phyloP scores from a whole-genome alignment of 352 stramenopile genomes.

The Globisporangium emineosum region DNA sequence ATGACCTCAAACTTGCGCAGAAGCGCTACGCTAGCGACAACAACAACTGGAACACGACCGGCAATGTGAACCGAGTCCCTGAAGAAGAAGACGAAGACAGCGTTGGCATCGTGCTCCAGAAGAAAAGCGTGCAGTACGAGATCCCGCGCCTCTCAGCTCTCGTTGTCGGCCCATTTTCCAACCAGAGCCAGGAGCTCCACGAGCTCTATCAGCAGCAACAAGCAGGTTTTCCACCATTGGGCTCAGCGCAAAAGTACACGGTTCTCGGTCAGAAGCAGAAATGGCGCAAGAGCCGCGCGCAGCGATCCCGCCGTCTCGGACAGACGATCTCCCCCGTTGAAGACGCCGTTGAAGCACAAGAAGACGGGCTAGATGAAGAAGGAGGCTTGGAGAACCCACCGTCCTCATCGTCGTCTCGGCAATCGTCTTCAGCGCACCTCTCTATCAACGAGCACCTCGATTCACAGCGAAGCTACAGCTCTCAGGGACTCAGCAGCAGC shows the following conservation, averaged over 20 bases:
- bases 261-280: constrained; percentile 65
- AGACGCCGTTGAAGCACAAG: constrained; percentile 11
- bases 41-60: constrained; percentile 12
- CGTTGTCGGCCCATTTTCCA: not conserved
- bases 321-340: constrained; percentile 45
- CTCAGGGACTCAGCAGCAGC: constrained; percentile 14
- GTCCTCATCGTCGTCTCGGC: constrained; percentile 16
- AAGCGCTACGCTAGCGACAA: not conserved
- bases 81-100: constrained; percentile 18
- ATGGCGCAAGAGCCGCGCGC: constrained; percentile 44
- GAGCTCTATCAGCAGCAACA: constrained; percentile 16
- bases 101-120: constrained; percentile 5
- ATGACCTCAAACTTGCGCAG: not conserved
- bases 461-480: not conserved
- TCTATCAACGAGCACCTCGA: constrained; percentile 7
- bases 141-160: not conserved
- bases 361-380: constrained; percentile 10
- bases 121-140: constrained; percentile 16
- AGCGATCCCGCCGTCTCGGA: constrained; percentile 25
- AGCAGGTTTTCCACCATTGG: constrained; percentile 32
- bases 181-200: constrained; percentile 11
- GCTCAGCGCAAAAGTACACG: constrained; percentile 30
- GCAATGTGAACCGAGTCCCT: constrained; percentile 2
- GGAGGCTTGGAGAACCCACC: constrained; percentile 18
- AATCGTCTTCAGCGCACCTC: constrained; percentile 2